Base-by-base conservation (phyloP, 345 rosid species). In the Ailanthus altissimus region DNA sequence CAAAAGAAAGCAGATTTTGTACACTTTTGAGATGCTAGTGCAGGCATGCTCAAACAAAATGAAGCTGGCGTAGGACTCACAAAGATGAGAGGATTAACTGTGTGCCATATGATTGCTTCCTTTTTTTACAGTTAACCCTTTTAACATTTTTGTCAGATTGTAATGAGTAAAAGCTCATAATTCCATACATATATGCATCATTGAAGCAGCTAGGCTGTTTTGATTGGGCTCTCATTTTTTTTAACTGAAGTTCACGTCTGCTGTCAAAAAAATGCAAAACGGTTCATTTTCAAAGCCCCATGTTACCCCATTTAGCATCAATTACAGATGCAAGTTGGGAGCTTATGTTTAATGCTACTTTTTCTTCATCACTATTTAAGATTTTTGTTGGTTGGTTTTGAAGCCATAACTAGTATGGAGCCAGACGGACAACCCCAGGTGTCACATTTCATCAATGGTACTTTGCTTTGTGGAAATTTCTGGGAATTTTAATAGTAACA, bases 71-170 rank as follows among this genome's bases (percentile, higher is more conserved):
- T 74, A 79, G 82, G 82, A 46, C 78, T 73, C 76, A 53, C 75
- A 18, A 25, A 38, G 47, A 72, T 43, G 62, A 69, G 75, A 75
- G 47, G 61, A 79, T 73, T 70, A 67, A n/a, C 26, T 58, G 32
- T 38, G 50, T 40, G 36, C 59, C 8, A 23, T 67, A 80, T 77
- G 75, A 83, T 83, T 80, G 65, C 81, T 64, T 36, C 58, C 81
- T 70, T 78, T 38, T 79, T 72, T 65, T 47, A 64, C 54, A 47
- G 58, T 66, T 18, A 23, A 40, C 47, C 50, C n/a, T 72, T 67
- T 67, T 21, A 54, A 65, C 77, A 71, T 46, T 76, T 47, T 69
- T 70, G 78, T 81, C 84, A 78, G 84, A 74, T 68, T 71, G 80
- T 77, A 58, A 65, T 74, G 75, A 80, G 70, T 75, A 49, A 73